Evolutionary conservation across 768 basidiomycete species (phyloP).

Genomic region (Leucogyrophana mollusca): DNA sequence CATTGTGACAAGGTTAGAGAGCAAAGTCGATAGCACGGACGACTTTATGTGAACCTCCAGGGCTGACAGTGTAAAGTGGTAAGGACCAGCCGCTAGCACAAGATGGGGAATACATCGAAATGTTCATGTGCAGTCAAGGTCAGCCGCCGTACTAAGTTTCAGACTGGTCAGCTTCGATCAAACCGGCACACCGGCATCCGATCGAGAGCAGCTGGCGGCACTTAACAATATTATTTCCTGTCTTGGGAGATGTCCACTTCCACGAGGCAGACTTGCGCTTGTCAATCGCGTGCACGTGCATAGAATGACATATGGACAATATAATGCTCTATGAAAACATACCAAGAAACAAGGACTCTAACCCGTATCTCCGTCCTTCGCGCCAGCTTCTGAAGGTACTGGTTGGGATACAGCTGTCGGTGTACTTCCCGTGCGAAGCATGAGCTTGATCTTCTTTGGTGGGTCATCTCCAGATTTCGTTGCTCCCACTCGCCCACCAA

Average conservation of each 20-base stretch:
- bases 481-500: constrained; percentile 16
- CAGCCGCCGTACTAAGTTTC: too few relatives aligned
- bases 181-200: too few relatives aligned
- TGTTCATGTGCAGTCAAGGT: too few relatives aligned
- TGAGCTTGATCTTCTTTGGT: constrained; percentile 74
- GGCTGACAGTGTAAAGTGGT: background rate
- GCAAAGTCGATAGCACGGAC: background rate
- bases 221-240: too few relatives aligned
- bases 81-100: constrained; percentile 2
- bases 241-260: too few relatives aligned
- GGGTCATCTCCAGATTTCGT: constrained; percentile 40
- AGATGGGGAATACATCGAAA: too few relatives aligned
- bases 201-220: too few relatives aligned
- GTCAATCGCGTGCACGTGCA: too few relatives aligned
- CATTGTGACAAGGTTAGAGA: background rate
- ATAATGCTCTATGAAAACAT: background rate
- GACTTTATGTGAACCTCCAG: background rate
- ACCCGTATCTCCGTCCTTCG: constrained; percentile 76
- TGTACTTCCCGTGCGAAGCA: constrained; percentile 44
- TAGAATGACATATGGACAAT: too few relatives aligned
- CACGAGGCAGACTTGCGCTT: too few relatives aligned
- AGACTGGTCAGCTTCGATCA: too few relatives aligned
- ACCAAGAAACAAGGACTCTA: constrained; percentile 28
- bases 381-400: constrained; percentile 58
- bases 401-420: constrained; percentile 29